Evolutionary conservation across 306 rosid genomes (phyloP).

Genomic region (Malus sieversii): DNA sequence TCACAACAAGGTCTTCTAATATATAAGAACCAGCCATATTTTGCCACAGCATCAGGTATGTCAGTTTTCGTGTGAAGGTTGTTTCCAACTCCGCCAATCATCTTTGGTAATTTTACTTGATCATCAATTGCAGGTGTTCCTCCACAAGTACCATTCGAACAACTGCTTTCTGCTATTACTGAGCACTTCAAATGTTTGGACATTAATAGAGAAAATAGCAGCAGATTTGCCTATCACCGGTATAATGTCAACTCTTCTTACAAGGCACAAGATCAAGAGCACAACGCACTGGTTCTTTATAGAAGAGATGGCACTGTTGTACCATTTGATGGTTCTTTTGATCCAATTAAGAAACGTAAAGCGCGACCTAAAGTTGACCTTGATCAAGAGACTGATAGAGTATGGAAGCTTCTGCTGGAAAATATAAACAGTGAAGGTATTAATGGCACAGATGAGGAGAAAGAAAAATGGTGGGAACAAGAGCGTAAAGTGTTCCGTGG

Average conservation of each 20-base stretch:
- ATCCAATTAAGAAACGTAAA: constrained; percentile 54
- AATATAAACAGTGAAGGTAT: constrained; percentile 84
- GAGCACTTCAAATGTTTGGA: constrained; percentile 49
- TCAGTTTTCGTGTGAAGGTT: not conserved
- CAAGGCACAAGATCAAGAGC: constrained; percentile 29
- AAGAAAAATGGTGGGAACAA: constrained; percentile 95
- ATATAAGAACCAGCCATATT: constrained; percentile 25
- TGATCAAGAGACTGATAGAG: constrained; percentile 86
- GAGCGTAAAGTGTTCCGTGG: constrained; percentile 85
- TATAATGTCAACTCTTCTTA: constrained; percentile 49
- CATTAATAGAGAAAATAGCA: constrained; percentile 46
- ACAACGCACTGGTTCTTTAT: constrained; percentile 37
- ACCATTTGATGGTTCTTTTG: constrained; percentile 44
- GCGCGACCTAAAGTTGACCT: constrained; percentile 89
- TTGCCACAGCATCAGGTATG: constrained; percentile 45
- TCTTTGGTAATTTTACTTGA: not conserved
- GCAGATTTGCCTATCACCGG: constrained; percentile 25
- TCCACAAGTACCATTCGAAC: constrained; percentile 12
- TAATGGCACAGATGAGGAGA: constrained; percentile 84
- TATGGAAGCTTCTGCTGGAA: constrained; percentile 84
- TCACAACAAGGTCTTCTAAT: constrained; percentile 19
- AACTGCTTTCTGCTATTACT: constrained; percentile 24
- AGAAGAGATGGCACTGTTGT: constrained; percentile 50
- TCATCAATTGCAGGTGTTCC: constrained; percentile 38
- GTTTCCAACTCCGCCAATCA: not conserved